Evolutionary conservation across 345 rosid genomes (phyloP).

Genomic region (Pelargonium nanum): DNA sequence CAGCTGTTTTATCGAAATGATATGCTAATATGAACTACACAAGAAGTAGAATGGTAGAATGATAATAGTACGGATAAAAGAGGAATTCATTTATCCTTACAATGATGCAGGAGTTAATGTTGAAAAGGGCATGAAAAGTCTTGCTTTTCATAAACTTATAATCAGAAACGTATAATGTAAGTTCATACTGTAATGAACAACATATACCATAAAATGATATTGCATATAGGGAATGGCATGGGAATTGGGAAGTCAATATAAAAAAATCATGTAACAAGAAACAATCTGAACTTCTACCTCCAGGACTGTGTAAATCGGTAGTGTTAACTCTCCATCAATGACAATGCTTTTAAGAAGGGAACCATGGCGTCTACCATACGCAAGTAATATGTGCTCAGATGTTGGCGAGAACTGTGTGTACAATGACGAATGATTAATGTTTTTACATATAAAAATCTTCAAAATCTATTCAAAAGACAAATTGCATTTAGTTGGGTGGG

Average conservation of each 20-base stretch:
- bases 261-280: neutral
- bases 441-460: too few species aligned
- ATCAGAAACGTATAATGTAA: too few species aligned
- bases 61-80: neutral
- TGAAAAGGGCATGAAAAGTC: too few species aligned
- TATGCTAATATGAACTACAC: neutral
- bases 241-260: too few species aligned
- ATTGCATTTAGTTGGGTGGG: neutral
- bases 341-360: conserved; percentile 84
- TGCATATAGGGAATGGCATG: too few species aligned
- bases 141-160: neutral
- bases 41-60: neutral
- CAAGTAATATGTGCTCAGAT: conserved; percentile 88
- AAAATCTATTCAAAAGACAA: neutral
- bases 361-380: conserved; percentile 92
- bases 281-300: conserved; percentile 43
- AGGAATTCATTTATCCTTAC: too few species aligned
- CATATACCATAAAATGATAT: too few species aligned
- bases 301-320: conserved; percentile 79
- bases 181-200: too few species aligned
- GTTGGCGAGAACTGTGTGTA: conserved; percentile 86
- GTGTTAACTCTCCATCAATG: conserved; percentile 69
- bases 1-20: neutral
- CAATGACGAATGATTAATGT: neutral
- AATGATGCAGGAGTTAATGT: too few species aligned